Conservation (phyloP, 1,284 basidiomycete genomes). For the Leucoagaricus sp. region DNA sequence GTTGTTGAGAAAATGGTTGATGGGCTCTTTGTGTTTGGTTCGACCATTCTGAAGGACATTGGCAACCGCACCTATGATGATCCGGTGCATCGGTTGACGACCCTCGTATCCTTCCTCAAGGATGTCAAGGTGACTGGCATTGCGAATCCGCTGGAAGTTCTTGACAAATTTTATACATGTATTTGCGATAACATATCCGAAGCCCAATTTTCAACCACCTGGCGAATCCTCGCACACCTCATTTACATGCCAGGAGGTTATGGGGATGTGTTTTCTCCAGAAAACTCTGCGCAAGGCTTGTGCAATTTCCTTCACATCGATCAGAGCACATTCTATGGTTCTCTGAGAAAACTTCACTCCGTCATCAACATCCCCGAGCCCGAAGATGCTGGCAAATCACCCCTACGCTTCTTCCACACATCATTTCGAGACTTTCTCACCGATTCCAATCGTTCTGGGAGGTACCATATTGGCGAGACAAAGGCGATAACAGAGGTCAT, state of each 20-base stretch:
- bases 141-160: background rate
- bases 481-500: background rate
- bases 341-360: background rate
- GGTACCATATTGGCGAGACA: background rate
- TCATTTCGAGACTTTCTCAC: background rate
- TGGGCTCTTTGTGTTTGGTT: conserved; percentile 3
- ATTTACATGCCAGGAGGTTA: too few species aligned
- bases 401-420: background rate
- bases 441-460: background rate
- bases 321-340: background rate
- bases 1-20: background rate
- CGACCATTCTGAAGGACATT: background rate
- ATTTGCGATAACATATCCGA: background rate
- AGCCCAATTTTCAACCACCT: background rate
- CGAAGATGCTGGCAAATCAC: background rate
- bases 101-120: background rate
- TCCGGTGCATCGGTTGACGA: background rate
- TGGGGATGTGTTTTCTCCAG: too few species aligned
- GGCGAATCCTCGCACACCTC: background rate
- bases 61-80: background rate
- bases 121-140: background rate
- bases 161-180: background rate
- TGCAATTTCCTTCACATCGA: background rate
- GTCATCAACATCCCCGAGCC: background rate
- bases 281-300: background rate